phyloP scores from a whole-genome alignment of 2,329 filamentous ascomycete genomes.

The Cercospora janseana region DNA sequence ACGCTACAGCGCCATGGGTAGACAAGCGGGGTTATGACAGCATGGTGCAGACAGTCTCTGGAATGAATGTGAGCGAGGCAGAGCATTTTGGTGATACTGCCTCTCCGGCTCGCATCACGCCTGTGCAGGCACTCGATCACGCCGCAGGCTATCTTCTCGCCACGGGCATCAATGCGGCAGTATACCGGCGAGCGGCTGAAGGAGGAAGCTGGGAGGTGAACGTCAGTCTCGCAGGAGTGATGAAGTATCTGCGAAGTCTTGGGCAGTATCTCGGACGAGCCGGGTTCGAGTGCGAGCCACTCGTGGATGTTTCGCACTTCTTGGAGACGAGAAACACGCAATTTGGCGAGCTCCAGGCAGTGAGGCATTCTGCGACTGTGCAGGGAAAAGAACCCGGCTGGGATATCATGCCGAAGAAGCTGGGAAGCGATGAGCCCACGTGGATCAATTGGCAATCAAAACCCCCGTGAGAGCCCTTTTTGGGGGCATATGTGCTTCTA shows the following conservation, averaged over 20 bases:
- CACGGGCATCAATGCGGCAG: constrained; percentile 52
- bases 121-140: constrained; percentile 59
- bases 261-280: constrained; percentile 49
- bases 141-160: constrained; percentile 56
- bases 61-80: constrained; percentile 57
- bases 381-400: constrained; percentile 50
- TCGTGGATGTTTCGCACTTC: constrained; percentile 28
- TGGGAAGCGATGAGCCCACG: constrained; percentile 49
- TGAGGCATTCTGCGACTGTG: constrained; percentile 51
- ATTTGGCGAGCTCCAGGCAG: constrained; percentile 50
- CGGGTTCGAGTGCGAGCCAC: constrained; percentile 42
- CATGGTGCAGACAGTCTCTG: constrained; percentile 55
- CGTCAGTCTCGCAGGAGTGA: constrained; percentile 56
- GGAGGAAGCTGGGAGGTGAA: constrained; percentile 54
- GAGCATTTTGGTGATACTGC: constrained; percentile 45
- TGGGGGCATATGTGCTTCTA: no score
- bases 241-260: constrained; percentile 57
- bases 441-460: no score
- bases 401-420: constrained; percentile 52
- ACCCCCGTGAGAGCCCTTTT: no score
- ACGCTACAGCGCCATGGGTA: constrained; percentile 48
- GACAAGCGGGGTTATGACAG: constrained; percentile 55
- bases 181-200: constrained; percentile 48
- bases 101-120: constrained; percentile 37
- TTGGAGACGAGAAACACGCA: constrained; percentile 48